Evolutionary conservation across 2,329 filamentous ascomycete genomes (phyloP).

Genomic region (Aureobasidium sp.): DNA sequence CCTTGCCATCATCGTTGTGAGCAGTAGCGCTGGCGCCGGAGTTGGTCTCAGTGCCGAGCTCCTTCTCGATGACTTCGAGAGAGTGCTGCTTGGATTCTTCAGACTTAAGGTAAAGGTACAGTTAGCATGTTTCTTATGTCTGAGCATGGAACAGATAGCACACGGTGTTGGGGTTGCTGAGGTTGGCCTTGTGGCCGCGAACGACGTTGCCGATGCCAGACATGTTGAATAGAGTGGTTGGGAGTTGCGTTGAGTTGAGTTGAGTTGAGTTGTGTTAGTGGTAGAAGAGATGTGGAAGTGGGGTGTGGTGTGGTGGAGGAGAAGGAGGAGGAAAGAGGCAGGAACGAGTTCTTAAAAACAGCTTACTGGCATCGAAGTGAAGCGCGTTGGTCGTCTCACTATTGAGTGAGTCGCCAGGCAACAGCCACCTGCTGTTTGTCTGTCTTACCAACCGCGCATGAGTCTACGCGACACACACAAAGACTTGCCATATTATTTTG

Average conservation of each 20-base stretch:
- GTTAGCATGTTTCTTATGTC: no score
- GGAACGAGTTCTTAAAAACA: not conserved
- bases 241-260: not conserved
- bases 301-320: not conserved
- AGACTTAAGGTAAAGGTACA: constrained; percentile 23
- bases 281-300: not conserved
- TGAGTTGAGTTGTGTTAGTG: not conserved
- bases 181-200: constrained; percentile 48
- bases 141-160: no score
- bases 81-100: constrained; percentile 50
- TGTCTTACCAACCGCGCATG: not conserved
- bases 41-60: constrained; percentile 30
- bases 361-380: not conserved
- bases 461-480: not conserved
- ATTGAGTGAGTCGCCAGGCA: not conserved
- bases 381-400: not conserved
- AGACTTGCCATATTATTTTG: not conserved
- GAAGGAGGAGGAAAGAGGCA: not conserved
- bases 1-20: constrained; percentile 25
- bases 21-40: not conserved
- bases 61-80: constrained; percentile 43
- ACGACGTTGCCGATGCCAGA: constrained; percentile 13
- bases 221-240: constrained; percentile 2
- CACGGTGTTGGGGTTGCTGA: constrained; percentile 43
- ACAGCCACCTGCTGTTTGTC: not conserved